These are phyloP conservation scores for Manihot esculenta DNA, from an alignment of 441 rosid species.

Conservation along the genomic window DNA sequence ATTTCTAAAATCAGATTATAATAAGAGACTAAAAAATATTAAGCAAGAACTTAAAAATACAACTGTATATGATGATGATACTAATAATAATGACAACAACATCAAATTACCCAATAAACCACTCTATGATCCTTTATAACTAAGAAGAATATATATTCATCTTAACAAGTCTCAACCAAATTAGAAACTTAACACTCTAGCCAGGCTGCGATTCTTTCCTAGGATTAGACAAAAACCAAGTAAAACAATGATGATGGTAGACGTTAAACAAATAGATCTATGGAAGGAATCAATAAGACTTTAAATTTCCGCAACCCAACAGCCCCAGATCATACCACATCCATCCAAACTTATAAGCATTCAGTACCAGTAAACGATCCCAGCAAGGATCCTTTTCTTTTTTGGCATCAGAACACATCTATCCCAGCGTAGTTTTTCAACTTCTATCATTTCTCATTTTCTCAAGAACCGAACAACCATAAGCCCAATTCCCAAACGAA, in stretches of 20 bases:
- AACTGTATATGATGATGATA: too few relatives aligned
- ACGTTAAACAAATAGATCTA: not conserved
- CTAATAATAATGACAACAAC: too few relatives aligned
- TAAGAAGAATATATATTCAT: not conserved
- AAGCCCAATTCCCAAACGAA: too few relatives aligned
- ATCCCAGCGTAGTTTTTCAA: not conserved
- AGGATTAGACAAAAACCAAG: not conserved
- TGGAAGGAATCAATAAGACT: not conserved
- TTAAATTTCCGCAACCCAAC: not conserved
- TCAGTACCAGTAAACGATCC: not conserved
- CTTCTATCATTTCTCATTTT: not conserved
- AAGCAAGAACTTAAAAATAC: too few relatives aligned
- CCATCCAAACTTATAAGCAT: not conserved
- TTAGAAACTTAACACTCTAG: not conserved
- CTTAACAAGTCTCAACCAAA: not conserved
- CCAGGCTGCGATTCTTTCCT: not conserved
- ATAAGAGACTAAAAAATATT: too few relatives aligned
- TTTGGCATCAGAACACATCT: too few relatives aligned
- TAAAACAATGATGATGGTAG: not conserved
- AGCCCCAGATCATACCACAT: not conserved
- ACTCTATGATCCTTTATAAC: too few relatives aligned
- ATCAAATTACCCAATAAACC: too few relatives aligned
- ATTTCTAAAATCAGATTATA: conserved; percentile 16
- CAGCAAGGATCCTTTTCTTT: not conserved
- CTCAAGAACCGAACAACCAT: conserved; percentile 2